These are phyloP conservation scores for Periglandula ipomoeae DNA, from an alignment of 2,329 filamentous ascomycete genomes.

Conservation along the genomic window DNA sequence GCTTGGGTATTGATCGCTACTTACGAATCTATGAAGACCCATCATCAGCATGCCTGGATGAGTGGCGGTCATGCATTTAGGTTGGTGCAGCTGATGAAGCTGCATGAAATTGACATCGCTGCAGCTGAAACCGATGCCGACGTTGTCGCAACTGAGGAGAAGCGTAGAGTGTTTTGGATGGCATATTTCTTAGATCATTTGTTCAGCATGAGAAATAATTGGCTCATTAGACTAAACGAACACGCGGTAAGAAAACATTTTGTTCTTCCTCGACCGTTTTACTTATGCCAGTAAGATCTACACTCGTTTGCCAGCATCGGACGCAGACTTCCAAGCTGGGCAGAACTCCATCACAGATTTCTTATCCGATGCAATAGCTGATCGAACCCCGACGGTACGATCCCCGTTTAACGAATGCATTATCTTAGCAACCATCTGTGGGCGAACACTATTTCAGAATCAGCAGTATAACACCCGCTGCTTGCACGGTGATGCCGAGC, in stretches of 20 bases:
- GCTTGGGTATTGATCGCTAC: conserved; percentile 26
- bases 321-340: conserved; percentile 25
- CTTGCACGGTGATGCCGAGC: background rate
- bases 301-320: conserved; percentile 25
- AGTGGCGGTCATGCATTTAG: conserved; percentile 27
- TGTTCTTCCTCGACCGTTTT: background rate
- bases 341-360: conserved; percentile 17
- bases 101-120: conserved; percentile 24
- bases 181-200: conserved; percentile 28
- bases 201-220: conserved; percentile 20
- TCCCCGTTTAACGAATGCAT: conserved; percentile 25
- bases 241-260: conserved; percentile 9
- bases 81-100: conserved; percentile 24
- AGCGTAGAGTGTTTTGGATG: conserved; percentile 30
- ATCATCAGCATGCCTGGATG: conserved; percentile 25
- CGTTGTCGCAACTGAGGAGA: conserved; percentile 25
- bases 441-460: background rate
- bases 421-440: conserved; percentile 20
- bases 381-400: conserved; percentile 13
- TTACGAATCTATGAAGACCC: conserved; percentile 26
- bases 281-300: conserved; percentile 14
- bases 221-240: conserved; percentile 23
- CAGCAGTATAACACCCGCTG: background rate
- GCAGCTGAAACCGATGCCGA: conserved; percentile 6
- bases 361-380: conserved; percentile 20